A percentile compares a stretch with the other conserved stretches of the same genome.
These are phyloP conservation scores for Tetraselmis striata DNA, from an alignment of 139 green algal genomes.

Conservation along the genomic window DNA sequence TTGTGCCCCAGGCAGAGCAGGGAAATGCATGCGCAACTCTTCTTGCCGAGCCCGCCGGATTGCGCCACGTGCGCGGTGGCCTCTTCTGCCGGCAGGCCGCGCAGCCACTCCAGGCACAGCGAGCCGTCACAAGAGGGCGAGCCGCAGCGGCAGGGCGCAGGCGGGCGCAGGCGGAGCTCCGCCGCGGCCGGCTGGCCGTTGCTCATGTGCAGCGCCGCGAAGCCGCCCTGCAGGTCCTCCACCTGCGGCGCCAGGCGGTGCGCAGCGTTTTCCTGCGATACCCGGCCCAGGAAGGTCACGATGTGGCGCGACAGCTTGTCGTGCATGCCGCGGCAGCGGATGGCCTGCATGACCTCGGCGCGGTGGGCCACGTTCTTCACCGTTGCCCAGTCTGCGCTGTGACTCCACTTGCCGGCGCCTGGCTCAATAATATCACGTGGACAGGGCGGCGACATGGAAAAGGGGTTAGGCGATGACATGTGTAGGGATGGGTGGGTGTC, in stretches of 20 bases:
- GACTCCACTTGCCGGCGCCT: background rate
- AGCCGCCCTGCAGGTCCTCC: background rate
- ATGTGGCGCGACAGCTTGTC: constrained; percentile 32
- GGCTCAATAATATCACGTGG: constrained; percentile 1
- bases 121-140: background rate
- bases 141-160: background rate
- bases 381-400: constrained; percentile 55
- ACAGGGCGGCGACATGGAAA: background rate
- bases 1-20: constrained; percentile 48
- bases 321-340: constrained; percentile 49
- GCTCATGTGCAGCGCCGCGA: background rate
- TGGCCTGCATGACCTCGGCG: constrained; percentile 22
- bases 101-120: constrained; percentile 67
- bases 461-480: too few relatives aligned
- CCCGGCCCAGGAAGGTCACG: constrained; percentile 23
- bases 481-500: too few relatives aligned
- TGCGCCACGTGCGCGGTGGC: constrained; percentile 40
- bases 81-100: constrained; percentile 29
- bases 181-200: background rate
- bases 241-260: background rate
- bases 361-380: constrained; percentile 29
- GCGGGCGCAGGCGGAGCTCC: too few relatives aligned
- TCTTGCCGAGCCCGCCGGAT: constrained; percentile 59
- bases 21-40: constrained; percentile 66
- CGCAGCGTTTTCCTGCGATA: background rate